phyloP scores from a whole-genome alignment of 495 filamentous ascomycete species.

The Hypoxylon crocopeplum region DNA sequence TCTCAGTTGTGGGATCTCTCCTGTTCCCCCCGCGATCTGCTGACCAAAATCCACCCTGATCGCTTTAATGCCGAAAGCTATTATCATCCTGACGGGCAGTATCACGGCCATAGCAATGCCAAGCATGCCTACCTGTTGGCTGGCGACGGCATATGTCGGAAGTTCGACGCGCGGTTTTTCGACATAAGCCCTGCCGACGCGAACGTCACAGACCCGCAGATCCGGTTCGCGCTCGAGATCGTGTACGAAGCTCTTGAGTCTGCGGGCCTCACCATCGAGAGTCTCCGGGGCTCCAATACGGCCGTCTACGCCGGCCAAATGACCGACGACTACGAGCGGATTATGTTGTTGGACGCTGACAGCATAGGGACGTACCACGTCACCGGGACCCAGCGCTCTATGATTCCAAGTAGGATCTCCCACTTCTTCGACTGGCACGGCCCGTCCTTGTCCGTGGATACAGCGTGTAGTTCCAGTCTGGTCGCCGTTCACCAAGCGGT shows the following conservation, averaged over 20 bases:
- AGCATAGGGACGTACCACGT: conserved; percentile 41
- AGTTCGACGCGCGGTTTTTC: conserved; percentile 55
- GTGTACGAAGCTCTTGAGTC: conserved; percentile 52
- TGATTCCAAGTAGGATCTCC: conserved; percentile 57
- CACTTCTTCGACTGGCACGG: conserved; percentile 58
- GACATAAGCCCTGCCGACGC: conserved; percentile 42
- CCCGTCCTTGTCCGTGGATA: conserved; percentile 53
- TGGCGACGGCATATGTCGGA: conserved; percentile 36
- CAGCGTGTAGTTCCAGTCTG: conserved; percentile 62
- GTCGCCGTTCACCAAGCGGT: conserved; percentile 59
- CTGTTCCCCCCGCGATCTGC: too few species aligned
- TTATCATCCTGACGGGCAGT: conserved; percentile 59
- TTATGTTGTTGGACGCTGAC: conserved; percentile 45
- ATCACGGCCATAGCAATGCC: conserved; percentile 36
- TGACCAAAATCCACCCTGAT: too few species aligned
- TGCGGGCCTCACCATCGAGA: conserved; percentile 42
- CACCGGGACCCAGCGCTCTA: conserved; percentile 24
- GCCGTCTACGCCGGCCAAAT: conserved; percentile 49
- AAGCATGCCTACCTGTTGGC: conserved; percentile 48
- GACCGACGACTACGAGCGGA: conserved; percentile 45
- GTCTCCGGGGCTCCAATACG: conserved; percentile 43
- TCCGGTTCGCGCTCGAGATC: conserved; percentile 50
- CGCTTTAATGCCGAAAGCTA: conserved; percentile 69
- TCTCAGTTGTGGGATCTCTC: too few species aligned
- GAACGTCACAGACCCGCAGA: conserved; percentile 40